Evolutionary conservation across 2,329 filamentous ascomycete genomes (phyloP), one percentile per base, ranked within the genome.

Genomic region (Paecilomyces niveus): DNA sequence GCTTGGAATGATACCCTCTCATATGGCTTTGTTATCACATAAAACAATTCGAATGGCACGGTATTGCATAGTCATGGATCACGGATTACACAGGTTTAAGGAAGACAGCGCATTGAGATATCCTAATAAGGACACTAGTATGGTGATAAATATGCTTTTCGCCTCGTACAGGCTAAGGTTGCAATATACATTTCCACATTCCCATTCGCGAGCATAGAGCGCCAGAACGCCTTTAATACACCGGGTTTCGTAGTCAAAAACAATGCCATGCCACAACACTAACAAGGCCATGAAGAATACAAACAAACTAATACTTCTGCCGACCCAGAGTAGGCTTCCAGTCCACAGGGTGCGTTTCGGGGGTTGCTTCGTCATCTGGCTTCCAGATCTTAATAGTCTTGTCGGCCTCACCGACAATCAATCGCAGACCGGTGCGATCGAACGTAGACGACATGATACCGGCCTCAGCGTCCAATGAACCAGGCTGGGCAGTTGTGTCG

Each of bases 321-420:
- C 89, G 82, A 15, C 86, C 86, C 57, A 96, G 74, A 1, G 85
- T 90, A 22, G 92, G 92, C 69, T 89, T 91, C 94, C 94, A 99
- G 52, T 95, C 88, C 51, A 99, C 75, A 2, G 94, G 94, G 75
- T 97, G 92, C 1, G 89, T 89, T 73, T 97, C 91, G 39, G 89
- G 89, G 0, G 93, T 97, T 18, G 94, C 94, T 56, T 88, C 85
- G 53, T 95, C 90, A 72, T 99, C 94, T 65, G 88, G 89, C 74
- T 92, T 95, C 94, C 94, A 99, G 59, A 99, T 85, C 83, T 99
- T 97, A 74, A 97, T 96, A 0, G 92, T 96, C 82, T 99, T 99
- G 73, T 99, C 94, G 5, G 92, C 90, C 76, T 99, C 94, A 53
- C 95, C 95, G 21, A 89, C 92, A 63, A 99, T 96, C 66, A 99